Evolutionary conservation across 495 filamentous ascomycete genomes (phyloP).

Genomic region (Cercophora scortea): DNA sequence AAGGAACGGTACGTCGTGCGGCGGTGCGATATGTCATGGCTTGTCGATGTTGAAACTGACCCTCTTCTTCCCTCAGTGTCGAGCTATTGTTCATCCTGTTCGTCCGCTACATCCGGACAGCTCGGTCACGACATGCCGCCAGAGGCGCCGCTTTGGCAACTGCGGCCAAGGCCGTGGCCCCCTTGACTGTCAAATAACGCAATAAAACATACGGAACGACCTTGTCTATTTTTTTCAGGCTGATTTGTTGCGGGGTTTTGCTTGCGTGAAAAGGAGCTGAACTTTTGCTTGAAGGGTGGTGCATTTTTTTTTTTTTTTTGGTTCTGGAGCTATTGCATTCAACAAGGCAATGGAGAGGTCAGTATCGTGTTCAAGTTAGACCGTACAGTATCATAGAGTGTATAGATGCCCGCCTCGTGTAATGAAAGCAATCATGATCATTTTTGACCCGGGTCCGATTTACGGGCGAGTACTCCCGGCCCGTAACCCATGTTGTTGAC

Average conservation of each 20-base stretch:
- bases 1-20: slow-evolving; percentile 73
- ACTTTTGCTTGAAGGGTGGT: not conserved
- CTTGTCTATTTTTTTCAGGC: too few species aligned
- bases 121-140: slow-evolving; percentile 63
- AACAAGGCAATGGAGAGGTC: not conserved
- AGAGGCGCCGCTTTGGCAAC: slow-evolving; percentile 55
- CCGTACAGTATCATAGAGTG: not conserved
- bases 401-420: not conserved
- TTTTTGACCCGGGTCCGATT: too few species aligned
- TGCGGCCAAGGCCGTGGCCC: slow-evolving; percentile 38
- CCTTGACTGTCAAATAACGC: slow-evolving; percentile 37
- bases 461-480: too few species aligned
- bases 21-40: not conserved
- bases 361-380: not conserved
- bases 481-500: too few species aligned
- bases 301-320: not conserved
- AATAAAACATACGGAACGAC: too few species aligned
- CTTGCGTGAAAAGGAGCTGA: not conserved
- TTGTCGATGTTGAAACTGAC: slow-evolving; percentile 12
- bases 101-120: slow-evolving; percentile 66
- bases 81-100: slow-evolving; percentile 84
- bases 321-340: not conserved
- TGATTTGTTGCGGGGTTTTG: too few species aligned
- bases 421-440: not conserved
- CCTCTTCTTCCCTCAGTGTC: slow-evolving; percentile 47